Evolutionary conservation across 192 early-diverging fungal species (phyloP).

Genomic region (Entomortierella chlamydospora): DNA sequence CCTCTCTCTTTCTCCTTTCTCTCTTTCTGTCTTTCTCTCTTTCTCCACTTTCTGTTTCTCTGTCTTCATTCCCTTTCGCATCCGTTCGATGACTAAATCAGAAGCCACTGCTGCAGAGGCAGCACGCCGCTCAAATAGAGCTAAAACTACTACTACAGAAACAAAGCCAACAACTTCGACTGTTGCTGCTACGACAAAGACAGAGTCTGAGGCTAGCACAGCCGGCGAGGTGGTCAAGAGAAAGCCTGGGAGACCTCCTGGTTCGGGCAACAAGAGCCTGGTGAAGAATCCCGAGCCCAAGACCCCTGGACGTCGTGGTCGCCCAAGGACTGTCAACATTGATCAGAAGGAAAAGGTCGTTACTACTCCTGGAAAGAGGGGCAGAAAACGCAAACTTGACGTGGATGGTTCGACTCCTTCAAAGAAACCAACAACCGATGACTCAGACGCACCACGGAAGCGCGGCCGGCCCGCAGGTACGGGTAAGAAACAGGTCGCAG

Average conservation of each 20-base stretch:
- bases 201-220: background rate
- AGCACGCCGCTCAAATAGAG: conserved; percentile 4
- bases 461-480: conserved; percentile 29
- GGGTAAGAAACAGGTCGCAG: conserved; percentile 20
- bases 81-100: background rate
- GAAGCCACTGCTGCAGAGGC: background rate
- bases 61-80: background rate
- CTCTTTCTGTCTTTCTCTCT: background rate
- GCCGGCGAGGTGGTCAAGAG: background rate
- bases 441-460: conserved; percentile 9
- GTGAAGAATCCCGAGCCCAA: background rate
- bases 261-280: conserved; percentile 4
- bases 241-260: background rate
- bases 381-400: conserved; percentile 22
- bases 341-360: background rate
- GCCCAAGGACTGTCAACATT: background rate
- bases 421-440: background rate
- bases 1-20: background rate
- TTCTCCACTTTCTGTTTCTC: background rate
- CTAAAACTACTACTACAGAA: background rate
- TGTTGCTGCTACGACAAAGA: background rate
- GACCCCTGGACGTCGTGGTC: conserved; percentile 10
- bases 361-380: background rate
- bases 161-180: background rate
- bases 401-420: background rate